Conservation (phyloP, 495 filamentous ascomycete species). For the Trichoderma virens region DNA sequence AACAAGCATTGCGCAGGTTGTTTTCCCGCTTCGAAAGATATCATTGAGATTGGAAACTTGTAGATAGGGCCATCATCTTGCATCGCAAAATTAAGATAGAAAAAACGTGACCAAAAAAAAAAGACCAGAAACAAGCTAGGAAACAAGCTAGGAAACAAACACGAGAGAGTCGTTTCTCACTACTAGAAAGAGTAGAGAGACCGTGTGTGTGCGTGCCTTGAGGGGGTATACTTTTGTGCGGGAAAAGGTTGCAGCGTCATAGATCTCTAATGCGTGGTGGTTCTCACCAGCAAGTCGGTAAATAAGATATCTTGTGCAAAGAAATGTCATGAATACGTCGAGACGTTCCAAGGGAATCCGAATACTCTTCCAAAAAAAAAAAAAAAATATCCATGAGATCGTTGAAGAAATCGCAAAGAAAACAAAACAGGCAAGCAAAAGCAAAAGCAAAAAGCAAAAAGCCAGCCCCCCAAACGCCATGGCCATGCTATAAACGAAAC, state of each 20-base stretch:
- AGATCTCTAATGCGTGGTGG: background rate
- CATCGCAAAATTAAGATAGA: background rate
- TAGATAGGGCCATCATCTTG: background rate
- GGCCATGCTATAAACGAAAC: constrained; percentile 1
- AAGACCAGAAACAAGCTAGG: background rate
- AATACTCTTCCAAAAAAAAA: background rate
- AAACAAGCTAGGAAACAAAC: background rate
- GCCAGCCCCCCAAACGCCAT: background rate
- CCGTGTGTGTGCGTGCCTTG: background rate
- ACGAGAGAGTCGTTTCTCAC: background rate
- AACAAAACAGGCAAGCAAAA: too few species aligned
- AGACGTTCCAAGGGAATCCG: background rate
- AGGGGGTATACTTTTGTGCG: constrained; percentile 8
- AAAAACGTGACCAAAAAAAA: background rate
- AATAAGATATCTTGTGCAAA: background rate
- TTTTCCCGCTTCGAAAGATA: background rate
- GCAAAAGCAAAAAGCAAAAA: constrained; percentile 2
- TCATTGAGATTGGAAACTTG: background rate
- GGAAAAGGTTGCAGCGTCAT: background rate
- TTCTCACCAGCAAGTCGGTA: background rate
- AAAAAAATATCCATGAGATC: background rate
- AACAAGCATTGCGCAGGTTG: background rate
- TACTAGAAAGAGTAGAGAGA: background rate
- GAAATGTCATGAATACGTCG: constrained; percentile 2
- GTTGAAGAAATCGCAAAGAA: background rate